phyloP scores from a whole-genome alignment of 129 eudicot genomes.

The Lactuca saligna region DNA sequence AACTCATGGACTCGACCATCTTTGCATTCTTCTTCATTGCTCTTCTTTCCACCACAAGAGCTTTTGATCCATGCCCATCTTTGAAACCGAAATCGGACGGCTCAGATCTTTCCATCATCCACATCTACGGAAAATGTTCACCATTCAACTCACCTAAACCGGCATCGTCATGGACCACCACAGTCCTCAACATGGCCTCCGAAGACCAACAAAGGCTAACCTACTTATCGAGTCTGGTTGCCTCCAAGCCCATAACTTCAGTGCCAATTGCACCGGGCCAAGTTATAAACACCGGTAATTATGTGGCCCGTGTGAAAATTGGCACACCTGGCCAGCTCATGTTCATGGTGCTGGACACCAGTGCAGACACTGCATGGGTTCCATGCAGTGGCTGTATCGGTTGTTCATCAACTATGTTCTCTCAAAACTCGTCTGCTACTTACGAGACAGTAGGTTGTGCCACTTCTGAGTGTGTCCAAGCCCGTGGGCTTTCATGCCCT shows the following conservation, averaged over 20 bases:
- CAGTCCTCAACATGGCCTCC: conserved; percentile 76
- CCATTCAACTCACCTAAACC: conserved; percentile 68
- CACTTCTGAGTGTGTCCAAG: conserved; percentile 62
- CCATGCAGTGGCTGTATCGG: conserved; percentile 76
- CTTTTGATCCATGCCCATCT: conserved; percentile 55
- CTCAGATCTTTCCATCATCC: conserved; percentile 69
- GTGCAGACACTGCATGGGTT: conserved; percentile 78
- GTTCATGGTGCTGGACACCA: conserved; percentile 90
- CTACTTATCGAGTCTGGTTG: conserved; percentile 57
- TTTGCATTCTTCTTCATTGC: conserved; percentile 41
- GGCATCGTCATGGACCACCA: conserved; percentile 59
- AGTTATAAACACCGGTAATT: conserved; percentile 67
- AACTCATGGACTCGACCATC: conserved; percentile 40
- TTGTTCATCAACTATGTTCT: conserved; percentile 54
- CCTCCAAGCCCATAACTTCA: conserved; percentile 32
- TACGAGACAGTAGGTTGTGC: conserved; percentile 58
- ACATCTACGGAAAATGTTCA: conserved; percentile 84
- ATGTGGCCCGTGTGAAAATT: conserved; percentile 64
- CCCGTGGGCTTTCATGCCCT: conserved; percentile 67
- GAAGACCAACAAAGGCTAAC: conserved; percentile 66
- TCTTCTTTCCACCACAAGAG: conserved; percentile 43
- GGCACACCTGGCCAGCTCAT: conserved; percentile 88
- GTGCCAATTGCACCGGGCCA: conserved; percentile 84
- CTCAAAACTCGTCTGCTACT: conserved; percentile 55
- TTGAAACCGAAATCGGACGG: conserved; percentile 34